Evolutionary conservation across 1,284 basidiomycete species (phyloP), one percentile per base, ranked within the genome.

Genomic region (Melampsora larici-populina): DNA sequence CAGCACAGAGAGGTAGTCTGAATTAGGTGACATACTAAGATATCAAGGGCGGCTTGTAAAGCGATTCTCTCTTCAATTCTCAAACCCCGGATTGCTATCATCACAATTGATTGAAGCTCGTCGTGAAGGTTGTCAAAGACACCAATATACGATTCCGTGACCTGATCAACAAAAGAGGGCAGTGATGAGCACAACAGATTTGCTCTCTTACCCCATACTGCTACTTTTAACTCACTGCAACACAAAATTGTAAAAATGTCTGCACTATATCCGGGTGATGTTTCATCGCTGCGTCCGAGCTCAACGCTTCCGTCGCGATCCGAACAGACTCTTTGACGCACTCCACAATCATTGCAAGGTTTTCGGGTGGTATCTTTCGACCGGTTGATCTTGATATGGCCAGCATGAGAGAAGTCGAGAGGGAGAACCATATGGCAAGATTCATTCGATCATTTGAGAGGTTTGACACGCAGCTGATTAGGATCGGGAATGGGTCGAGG

Each of bases 191-290:
- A 26, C 40, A 43, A 11, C 11, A 21, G 21, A 43, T 36, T 17
- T 26, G 5, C 33, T 9, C 36, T 31, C 9, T 3, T 65, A 36
- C 3, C 36, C 36, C 9, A 36, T 36, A 3, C 36, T 36, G 36
- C 36, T 36, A 36, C 36, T 36, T 9, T 9, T 36, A 26, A 18
- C 70, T 51, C 21, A 78, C 79, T 17, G 74, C 71, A 31, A 78
- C 67, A 26, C 72, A 74, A 72, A 79, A 80, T 65, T 72, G 73
- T n/a, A 83, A 78, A 70, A 82, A 82, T 13, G 79, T 80, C 21
- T 82, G 80, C 1, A 82, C 81, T 4, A 82, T 70, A 58, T 83
- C 82, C 0, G 82, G 82, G 33, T 82, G 81, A 67, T 81, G 79
- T 31, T 70, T 74, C 80, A 83, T 81, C 0, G 79, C 81, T 81